Base-by-base conservation (phyloP, 2,329 filamentous ascomycete species). In the Talaromyces pinophilus region DNA sequence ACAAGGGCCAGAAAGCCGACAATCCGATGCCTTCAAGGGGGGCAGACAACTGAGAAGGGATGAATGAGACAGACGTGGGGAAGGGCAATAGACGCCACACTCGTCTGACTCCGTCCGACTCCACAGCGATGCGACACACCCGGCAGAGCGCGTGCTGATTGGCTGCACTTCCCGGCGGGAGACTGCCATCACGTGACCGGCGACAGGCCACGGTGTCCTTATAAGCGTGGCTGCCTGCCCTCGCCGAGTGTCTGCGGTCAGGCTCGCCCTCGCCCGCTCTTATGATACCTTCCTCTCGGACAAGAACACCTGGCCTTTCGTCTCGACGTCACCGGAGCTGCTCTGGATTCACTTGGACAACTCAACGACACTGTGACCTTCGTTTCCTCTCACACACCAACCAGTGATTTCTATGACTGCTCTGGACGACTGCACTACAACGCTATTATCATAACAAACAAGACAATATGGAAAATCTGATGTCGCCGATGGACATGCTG, bases 201-300 rank as follows among this genome's bases (percentile, higher is more conserved):
- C 28, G 71, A 73, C 64, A 72, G 75, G 76, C 73, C 77, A 78
- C 75, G 72, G 72, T 80, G 78, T 77, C 77, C 78, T 79, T 78
- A 78, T 77, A 78, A 60, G 42, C 60, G 61, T 66, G 65, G 57
- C 65, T 65, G 61, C 68, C 70, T 68, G 60, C 68, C 69, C 54
- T 61, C n/a, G 4, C 13, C 17, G 19, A 7, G 25, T 25, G 25
- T 4, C 25, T 25, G 25, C 25, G 25, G 25, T 25, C 25, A 17
- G 63, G 62, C 57, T 46, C 63, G 68, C 50, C 62, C 69, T 60
- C 59, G 10, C 44, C 55, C 59, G 10, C 44, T 52, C 30, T 1
- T n/a, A 19, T 54, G 25, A 33, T 54, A 54, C 8, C 7, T 65
- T 66, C 62, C 64, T 73, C 54, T 71, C 70, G 71, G 3, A 25